Percentiles rank a stretch among this genome's conserved stretches.
Conservation (phyloP, 352 stramenopile species). For the Phytophthora pluvialis region DNA sequence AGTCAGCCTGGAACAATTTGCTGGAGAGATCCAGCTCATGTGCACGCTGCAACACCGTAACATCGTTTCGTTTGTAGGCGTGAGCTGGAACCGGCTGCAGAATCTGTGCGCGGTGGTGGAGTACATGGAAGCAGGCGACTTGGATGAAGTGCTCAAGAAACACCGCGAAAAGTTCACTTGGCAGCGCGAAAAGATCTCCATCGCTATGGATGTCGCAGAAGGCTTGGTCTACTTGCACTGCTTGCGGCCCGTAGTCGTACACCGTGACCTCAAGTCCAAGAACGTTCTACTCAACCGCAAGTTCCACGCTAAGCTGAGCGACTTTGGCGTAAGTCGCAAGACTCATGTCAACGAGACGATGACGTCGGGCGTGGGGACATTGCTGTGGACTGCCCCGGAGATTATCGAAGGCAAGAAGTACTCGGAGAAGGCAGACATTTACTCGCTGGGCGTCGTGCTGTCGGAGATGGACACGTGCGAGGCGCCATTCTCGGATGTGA, state of each 20-base stretch:
- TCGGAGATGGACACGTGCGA: slow-evolving; percentile 81
- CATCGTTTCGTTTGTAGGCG: slow-evolving; percentile 76
- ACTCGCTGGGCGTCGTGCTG: slow-evolving; percentile 86
- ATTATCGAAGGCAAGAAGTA: slow-evolving; percentile 89
- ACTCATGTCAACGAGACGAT: slow-evolving; percentile 76
- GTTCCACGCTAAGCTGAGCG: slow-evolving; percentile 82
- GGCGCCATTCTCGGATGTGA: slow-evolving; percentile 61
- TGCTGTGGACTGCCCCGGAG: slow-evolving; percentile 88
- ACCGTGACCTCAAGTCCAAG: slow-evolving; percentile 90
- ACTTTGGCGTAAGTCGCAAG: slow-evolving; percentile 88
- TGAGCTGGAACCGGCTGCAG: slow-evolving; percentile 70
- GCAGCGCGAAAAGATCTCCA: slow-evolving; percentile 75
- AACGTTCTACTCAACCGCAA: slow-evolving; percentile 82
- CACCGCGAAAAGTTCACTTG: slow-evolving; percentile 62
- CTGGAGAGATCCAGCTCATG: slow-evolving; percentile 77
- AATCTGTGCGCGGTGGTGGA: slow-evolving; percentile 82
- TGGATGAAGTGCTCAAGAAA: slow-evolving; percentile 65
- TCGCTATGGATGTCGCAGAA: slow-evolving; percentile 85
- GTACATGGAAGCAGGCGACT: slow-evolving; percentile 80
- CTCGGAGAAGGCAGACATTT: slow-evolving; percentile 89
- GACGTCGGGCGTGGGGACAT: slow-evolving; percentile 80
- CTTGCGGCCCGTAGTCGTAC: slow-evolving; percentile 71
- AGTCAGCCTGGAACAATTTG: slow-evolving; percentile 67
- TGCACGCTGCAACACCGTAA: slow-evolving; percentile 74
- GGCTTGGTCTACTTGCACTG: slow-evolving; percentile 88